Conservation (phyloP, 2,329 filamentous ascomycete species). For the Daldinia sp. region DNA sequence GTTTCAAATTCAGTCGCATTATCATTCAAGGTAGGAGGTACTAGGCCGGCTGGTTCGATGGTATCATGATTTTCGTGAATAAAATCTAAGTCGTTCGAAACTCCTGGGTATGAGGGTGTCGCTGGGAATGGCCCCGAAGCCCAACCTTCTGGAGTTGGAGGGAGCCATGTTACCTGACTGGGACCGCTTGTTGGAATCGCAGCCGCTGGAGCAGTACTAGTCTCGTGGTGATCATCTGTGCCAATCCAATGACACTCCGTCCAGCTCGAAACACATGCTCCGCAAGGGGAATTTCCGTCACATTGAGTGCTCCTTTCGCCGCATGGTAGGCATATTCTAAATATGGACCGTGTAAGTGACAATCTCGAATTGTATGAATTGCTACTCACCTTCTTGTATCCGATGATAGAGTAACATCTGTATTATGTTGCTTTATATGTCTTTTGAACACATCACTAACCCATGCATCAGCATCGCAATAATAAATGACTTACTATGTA, state of each 20-base stretch:
- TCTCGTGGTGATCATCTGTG: background rate
- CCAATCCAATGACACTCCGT: constrained; percentile 31
- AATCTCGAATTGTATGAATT: background rate
- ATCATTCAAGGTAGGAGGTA: background rate
- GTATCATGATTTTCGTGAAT: constrained; percentile 1
- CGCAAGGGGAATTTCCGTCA: constrained; percentile 37
- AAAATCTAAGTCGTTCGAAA: constrained; percentile 1
- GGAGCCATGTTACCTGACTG: constrained; percentile 13
- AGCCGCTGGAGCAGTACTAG: constrained; percentile 1
- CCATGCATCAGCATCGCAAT: background rate
- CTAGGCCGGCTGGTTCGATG: background rate
- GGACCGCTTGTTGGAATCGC: background rate
- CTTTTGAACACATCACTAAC: constrained; percentile 41
- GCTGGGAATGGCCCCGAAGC: constrained; percentile 10
- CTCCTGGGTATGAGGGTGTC: constrained; percentile 7
- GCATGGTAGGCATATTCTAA: constrained; percentile 35
- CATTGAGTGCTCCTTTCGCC: constrained; percentile 37
- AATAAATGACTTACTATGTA: background rate
- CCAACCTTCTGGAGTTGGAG: constrained; percentile 19
- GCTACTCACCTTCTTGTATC: constrained; percentile 4
- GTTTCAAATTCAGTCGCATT: background rate
- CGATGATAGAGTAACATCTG: constrained; percentile 17
- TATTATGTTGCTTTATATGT: constrained; percentile 39
- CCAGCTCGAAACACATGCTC: constrained; percentile 30
- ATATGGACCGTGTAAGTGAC: constrained; percentile 4